These are phyloP conservation scores for Trichoderma gamsii DNA, from an alignment of 495 filamentous ascomycete genomes.

Conservation along the genomic window DNA sequence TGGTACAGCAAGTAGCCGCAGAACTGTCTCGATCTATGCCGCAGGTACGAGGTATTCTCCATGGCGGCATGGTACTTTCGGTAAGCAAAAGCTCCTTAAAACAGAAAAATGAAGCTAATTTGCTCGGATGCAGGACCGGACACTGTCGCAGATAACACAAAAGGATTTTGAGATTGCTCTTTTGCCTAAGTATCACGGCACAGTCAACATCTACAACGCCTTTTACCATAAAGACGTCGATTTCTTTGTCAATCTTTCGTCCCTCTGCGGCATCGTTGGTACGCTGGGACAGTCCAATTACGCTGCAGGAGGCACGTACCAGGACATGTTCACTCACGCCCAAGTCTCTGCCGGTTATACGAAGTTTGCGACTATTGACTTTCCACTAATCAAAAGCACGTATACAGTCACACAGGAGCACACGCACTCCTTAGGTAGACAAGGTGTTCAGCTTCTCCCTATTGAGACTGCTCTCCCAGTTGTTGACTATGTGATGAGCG, in stretches of 20 bases:
- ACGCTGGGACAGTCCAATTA: constrained; percentile 48
- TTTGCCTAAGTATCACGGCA: constrained; percentile 41
- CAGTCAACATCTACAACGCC: constrained; percentile 40
- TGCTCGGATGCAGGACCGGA: constrained; percentile 39
- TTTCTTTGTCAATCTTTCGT: constrained; percentile 53
- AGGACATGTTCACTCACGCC: constrained; percentile 33
- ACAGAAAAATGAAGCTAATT: constrained; percentile 18
- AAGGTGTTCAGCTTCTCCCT: constrained; percentile 20
- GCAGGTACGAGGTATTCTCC: constrained; percentile 44
- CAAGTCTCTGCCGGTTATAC: constrained; percentile 29
- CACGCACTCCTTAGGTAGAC: constrained; percentile 32
- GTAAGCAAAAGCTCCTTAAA: constrained; percentile 27
- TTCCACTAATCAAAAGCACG: constrained; percentile 40
- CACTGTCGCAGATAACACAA: constrained; percentile 44
- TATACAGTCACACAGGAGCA: constrained; percentile 35
- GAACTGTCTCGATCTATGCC: constrained; percentile 29
- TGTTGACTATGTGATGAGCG: constrained; percentile 25
- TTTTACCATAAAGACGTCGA: constrained; percentile 36
- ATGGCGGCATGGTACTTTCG: constrained; percentile 50
- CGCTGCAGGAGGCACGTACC: constrained; percentile 48
- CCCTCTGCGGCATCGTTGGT: constrained; percentile 41
- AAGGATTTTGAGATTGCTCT: constrained; percentile 37
- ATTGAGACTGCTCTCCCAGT: constrained; percentile 26
- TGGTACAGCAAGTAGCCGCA: constrained; percentile 36
- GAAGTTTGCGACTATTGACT: constrained; percentile 33